A percentile compares a stretch with the other conserved stretches of the same genome.
Conservation (phyloP, 345 rosid genomes). For the Gynandropsis gynandra region DNA sequence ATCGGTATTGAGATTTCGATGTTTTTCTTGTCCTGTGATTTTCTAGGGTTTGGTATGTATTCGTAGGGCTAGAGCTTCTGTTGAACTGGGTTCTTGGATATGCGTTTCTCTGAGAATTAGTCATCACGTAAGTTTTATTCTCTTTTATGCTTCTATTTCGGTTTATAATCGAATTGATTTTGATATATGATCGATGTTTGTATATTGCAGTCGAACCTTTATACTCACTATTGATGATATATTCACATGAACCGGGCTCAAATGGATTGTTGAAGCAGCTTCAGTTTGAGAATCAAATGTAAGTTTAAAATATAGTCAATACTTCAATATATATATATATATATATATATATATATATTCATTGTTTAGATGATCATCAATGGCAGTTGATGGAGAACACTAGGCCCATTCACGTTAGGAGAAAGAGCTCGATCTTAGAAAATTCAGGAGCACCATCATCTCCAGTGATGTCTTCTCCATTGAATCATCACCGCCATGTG, state of each 20-base stretch:
- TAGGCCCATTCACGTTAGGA: slow-evolving; percentile 39
- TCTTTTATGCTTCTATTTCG: not conserved
- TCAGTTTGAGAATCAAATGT: not conserved
- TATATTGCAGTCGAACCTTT: not conserved
- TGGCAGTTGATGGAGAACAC: slow-evolving; percentile 43
- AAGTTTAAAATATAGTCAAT: too few relatives aligned
- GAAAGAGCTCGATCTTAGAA: slow-evolving; percentile 29
- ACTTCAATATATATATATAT: not conserved
- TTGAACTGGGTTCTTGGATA: not conserved
- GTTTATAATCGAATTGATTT: not conserved
- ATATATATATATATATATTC: not conserved
- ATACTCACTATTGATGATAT: too few relatives aligned
- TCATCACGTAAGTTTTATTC: not conserved
- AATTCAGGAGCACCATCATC: slow-evolving; percentile 39
- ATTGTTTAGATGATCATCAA: slow-evolving; percentile 9
- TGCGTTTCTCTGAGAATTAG: not conserved
- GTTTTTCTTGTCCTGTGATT: slow-evolving; percentile 9
- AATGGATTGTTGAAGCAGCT: not conserved
- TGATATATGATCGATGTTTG: not conserved
- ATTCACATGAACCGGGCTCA: not conserved
- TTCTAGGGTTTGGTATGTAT: slow-evolving; percentile 13
- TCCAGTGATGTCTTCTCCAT: slow-evolving; percentile 36
- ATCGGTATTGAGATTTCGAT: not conserved
- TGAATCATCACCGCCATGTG: slow-evolving; percentile 36
- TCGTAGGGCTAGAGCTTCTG: not conserved